A percentile compares a stretch with the other conserved stretches of the same genome.
phyloP scores from a whole-genome alignment of 1,139 yeast species.

The Debaryomycetaceae sp. region DNA sequence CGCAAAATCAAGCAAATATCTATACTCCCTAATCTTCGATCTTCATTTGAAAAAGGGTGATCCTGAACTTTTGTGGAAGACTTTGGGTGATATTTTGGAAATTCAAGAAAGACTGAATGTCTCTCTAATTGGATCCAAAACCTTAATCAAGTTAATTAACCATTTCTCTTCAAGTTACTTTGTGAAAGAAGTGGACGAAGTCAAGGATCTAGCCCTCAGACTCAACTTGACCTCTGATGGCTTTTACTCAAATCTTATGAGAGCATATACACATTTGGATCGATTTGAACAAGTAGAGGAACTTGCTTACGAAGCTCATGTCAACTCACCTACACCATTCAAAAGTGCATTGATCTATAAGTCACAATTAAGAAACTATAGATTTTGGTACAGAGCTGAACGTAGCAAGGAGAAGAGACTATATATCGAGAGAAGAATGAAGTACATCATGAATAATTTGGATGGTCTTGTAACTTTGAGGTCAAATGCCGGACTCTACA shows the following conservation, averaged over 20 bases:
- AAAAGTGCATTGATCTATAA: conserved; percentile 24
- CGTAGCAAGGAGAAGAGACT: conserved; percentile 5
- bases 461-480: conserved; percentile 5
- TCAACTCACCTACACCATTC: conserved; percentile 25
- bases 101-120: conserved; percentile 13
- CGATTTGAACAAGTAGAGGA: conserved; percentile 34
- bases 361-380: conserved; percentile 29
- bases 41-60: conserved; percentile 37
- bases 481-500: conserved; percentile 13
- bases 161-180: conserved; percentile 22
- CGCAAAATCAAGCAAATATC: conserved; percentile 25
- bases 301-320: conserved; percentile 27
- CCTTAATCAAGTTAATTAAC: conserved; percentile 14
- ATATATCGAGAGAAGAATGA: conserved; percentile 8
- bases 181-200: conserved; percentile 18
- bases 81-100: conserved; percentile 32
- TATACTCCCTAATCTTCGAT: conserved; percentile 40
- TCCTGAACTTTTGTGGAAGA: conserved; percentile 33
- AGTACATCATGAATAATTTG: conserved; percentile 6
- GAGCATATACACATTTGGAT: conserved; percentile 27
- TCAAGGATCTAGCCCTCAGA: conserved; percentile 17
- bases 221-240: conserved; percentile 13
- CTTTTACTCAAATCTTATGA: conserved; percentile 18
- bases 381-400: conserved; percentile 23
- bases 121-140: conserved; percentile 16